phyloP scores from a whole-genome alignment of 768 basidiomycete species.

The Lentinula guzmanii region DNA sequence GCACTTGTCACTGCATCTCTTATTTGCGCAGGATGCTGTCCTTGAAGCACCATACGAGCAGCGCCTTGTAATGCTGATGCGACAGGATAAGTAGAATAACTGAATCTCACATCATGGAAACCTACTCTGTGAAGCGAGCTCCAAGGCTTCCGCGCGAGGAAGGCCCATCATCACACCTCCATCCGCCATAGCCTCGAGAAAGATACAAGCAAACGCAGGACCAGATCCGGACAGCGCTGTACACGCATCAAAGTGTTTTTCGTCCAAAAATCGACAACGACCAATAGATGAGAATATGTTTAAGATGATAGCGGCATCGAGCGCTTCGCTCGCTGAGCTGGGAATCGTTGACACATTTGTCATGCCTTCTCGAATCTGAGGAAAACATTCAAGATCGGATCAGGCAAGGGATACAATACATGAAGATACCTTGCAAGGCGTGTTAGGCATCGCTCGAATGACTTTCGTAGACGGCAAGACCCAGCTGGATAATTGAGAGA shows the following conservation, averaged over 20 bases:
- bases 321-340: slow-evolving; percentile 40
- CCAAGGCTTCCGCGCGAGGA: slow-evolving; percentile 88
- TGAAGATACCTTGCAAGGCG: slow-evolving; percentile 75
- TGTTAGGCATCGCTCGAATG: slow-evolving; percentile 97
- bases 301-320: slow-evolving; percentile 67
- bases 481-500: slow-evolving; percentile 71
- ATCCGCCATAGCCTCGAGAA: slow-evolving; percentile 98
- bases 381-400: neutral
- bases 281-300: slow-evolving; percentile 98
- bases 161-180: slow-evolving; percentile 99
- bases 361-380: slow-evolving; percentile 98
- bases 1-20: slow-evolving; percentile 96
- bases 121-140: slow-evolving; percentile 93
- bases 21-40: slow-evolving; percentile 91
- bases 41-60: slow-evolving; percentile 91
- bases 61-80: slow-evolving; percentile 86
- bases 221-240: slow-evolving; percentile 95
- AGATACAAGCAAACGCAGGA: slow-evolving; percentile 94
- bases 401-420: neutral
- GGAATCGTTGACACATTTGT: slow-evolving; percentile 82
- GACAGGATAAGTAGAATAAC: neutral
- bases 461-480: slow-evolving; percentile 75
- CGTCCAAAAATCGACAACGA: slow-evolving; percentile 87
- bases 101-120: slow-evolving; percentile 3
- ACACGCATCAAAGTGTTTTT: slow-evolving; percentile 98